phyloP scores from a whole-genome alignment of 495 filamentous ascomycete species.

The Aspergillus indologenus region DNA sequence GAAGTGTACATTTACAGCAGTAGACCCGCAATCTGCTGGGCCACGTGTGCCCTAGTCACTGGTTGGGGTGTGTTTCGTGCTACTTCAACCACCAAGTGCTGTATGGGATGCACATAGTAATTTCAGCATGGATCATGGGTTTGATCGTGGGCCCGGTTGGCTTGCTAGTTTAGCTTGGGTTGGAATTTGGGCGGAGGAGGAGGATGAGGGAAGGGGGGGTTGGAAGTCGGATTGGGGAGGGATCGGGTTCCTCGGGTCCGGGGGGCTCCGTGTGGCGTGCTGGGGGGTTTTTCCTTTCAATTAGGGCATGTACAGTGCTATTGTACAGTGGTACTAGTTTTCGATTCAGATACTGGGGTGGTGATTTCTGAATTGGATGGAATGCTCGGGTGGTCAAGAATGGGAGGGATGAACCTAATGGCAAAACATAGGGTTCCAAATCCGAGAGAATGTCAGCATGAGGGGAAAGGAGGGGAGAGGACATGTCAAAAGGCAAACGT shows the following conservation, averaged over 20 bases:
- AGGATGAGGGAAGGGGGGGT: too few species aligned
- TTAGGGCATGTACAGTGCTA: too few species aligned
- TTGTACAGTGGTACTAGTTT: too few species aligned
- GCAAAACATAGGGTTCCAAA: too few species aligned
- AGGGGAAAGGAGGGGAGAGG: neutral
- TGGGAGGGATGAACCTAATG: too few species aligned
- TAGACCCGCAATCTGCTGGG: neutral
- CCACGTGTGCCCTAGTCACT: neutral
- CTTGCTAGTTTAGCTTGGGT: neutral
- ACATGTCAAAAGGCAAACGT: neutral
- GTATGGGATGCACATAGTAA: neutral
- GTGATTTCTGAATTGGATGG: too few species aligned
- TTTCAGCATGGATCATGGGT: neutral
- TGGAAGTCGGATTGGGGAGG: neutral
- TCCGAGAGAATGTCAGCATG: too few species aligned
- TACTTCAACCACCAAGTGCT: neutral
- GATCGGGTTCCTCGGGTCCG: neutral
- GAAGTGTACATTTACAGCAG: too few species aligned
- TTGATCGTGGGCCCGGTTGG: neutral
- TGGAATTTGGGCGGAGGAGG: neutral
- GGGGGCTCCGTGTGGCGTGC: neutral
- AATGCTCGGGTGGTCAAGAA: too few species aligned
- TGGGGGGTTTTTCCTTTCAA: too few species aligned
- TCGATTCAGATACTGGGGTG: too few species aligned
- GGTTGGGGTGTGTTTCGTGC: neutral